A percentile compares a stretch with the other conserved stretches of the same genome.
phyloP scores from a whole-genome alignment of 345 rosid genomes.

The Populus davidiana region DNA sequence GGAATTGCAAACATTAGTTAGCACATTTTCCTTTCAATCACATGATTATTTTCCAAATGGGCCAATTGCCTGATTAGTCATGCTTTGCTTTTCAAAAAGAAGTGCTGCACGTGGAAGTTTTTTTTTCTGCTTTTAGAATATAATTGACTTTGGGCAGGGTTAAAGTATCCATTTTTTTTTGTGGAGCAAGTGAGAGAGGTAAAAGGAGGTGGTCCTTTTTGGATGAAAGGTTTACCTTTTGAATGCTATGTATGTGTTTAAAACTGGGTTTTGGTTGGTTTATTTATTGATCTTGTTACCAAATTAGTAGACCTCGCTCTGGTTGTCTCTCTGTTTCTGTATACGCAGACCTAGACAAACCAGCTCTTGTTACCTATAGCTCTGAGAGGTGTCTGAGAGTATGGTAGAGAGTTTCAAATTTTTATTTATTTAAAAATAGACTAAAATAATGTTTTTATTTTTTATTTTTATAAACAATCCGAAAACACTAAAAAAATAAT shows the following conservation, averaged over 20 bases:
- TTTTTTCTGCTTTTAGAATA: conserved; percentile 1
- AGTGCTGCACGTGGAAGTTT: conserved; percentile 15
- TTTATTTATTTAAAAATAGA: no score
- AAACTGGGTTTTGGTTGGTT: no score
- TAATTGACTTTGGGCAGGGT: conserved; percentile 22
- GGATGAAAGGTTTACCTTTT: background rate
- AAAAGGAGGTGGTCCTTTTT: background rate
- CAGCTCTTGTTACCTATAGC: conserved; percentile 73
- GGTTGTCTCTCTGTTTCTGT: conserved; percentile 77
- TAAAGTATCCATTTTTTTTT: background rate
- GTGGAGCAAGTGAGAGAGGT: background rate
- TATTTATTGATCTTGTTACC: background rate
- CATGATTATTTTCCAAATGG: conserved; percentile 7
- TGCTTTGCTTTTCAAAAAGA: background rate
- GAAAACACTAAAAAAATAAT: no score
- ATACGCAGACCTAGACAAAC: conserved; percentile 87
- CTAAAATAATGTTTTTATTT: no score
- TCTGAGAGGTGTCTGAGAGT: no score
- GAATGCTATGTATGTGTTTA: background rate
- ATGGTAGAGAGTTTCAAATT: no score
- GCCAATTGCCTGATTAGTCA: conserved; percentile 1
- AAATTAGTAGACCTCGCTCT: conserved; percentile 10
- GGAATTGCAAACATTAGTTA: no score
- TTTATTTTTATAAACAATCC: no score
- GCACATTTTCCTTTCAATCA: no score